A percentile compares a stretch with the other conserved stretches of the same genome.
phyloP scores from a whole-genome alignment of 2,329 filamentous ascomycete species.

The Colletotrichum agaves region DNA sequence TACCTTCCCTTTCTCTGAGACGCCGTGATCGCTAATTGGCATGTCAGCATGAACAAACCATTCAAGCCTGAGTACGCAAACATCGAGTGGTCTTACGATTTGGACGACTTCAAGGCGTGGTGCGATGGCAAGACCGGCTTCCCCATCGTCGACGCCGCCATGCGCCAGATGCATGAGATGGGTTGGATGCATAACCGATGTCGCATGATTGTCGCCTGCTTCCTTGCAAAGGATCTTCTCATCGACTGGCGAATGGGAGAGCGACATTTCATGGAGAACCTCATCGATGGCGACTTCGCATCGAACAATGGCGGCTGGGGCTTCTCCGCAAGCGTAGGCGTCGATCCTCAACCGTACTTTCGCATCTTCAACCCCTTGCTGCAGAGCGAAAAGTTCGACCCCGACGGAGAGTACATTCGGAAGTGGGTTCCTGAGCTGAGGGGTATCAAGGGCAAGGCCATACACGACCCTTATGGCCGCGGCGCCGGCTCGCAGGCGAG shows the following conservation, averaged over 20 bases:
- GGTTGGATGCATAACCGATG: conserved; percentile 88
- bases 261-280: conserved; percentile 82
- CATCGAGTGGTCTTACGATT: conserved; percentile 83
- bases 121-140: conserved; percentile 79
- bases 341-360: conserved; percentile 91
- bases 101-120: conserved; percentile 78
- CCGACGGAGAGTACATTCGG: conserved; percentile 81
- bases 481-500: conserved; percentile 68
- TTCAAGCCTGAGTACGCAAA: conserved; percentile 86
- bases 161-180: conserved; percentile 77
- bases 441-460: conserved; percentile 70
- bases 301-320: conserved; percentile 77
- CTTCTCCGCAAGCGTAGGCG: conserved; percentile 71
- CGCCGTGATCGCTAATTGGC: neutral
- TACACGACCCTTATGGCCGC: conserved; percentile 83
- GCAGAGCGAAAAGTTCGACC: conserved; percentile 89
- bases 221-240: conserved; percentile 82
- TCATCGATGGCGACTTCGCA: conserved; percentile 83
- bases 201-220: conserved; percentile 86
- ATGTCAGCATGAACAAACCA: conserved; percentile 64
- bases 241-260: conserved; percentile 88
- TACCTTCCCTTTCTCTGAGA: neutral
- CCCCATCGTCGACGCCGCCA: conserved; percentile 87
- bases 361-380: conserved; percentile 87
- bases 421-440: conserved; percentile 83